Conservation (phyloP, 352 stramenopile genomes). For the Phytophthora colocasiae region DNA sequence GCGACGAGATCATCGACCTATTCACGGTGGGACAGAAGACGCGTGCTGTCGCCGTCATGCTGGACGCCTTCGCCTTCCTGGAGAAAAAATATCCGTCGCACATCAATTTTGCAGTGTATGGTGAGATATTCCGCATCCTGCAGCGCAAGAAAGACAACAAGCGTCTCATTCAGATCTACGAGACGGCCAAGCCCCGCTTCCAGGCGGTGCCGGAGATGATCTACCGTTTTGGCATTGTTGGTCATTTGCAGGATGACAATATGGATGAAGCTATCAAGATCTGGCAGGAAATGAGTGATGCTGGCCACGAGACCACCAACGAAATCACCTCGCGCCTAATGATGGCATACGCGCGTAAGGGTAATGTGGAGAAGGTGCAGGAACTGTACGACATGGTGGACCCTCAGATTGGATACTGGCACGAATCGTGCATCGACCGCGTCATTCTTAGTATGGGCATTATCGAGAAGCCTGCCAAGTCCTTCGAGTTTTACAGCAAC, state of each 20-base stretch:
- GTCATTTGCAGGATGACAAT: conserved; percentile 58
- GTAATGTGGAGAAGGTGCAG: conserved; percentile 55
- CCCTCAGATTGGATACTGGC: conserved; percentile 69
- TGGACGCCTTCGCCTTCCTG: conserved; percentile 60
- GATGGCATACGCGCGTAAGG: conserved; percentile 49
- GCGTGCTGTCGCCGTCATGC: conserved; percentile 49
- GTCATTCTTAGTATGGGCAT: conserved; percentile 75
- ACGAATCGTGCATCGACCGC: conserved; percentile 73
- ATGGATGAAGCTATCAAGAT: conserved; percentile 51
- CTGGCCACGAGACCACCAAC: conserved; percentile 65
- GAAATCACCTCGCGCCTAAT: conserved; percentile 77
- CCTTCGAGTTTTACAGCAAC: conserved; percentile 85
- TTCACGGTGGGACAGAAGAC: conserved; percentile 67
- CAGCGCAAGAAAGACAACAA: conserved; percentile 41
- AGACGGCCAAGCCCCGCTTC: conserved; percentile 51
- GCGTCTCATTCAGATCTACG: conserved; percentile 59
- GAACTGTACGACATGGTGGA: conserved; percentile 66
- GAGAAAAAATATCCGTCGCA: conserved; percentile 47
- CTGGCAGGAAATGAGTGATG: conserved; percentile 61
- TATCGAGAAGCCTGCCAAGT: conserved; percentile 57
- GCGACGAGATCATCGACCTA: conserved; percentile 58
- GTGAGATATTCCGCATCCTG: conserved; percentile 65
- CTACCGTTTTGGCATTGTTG: conserved; percentile 74
- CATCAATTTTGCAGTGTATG: conserved; percentile 71
- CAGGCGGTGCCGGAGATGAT: conserved; percentile 68